These are phyloP conservation scores for Geotrichum reessii DNA, from an alignment of 1,139 yeast species.

Conservation along the genomic window DNA sequence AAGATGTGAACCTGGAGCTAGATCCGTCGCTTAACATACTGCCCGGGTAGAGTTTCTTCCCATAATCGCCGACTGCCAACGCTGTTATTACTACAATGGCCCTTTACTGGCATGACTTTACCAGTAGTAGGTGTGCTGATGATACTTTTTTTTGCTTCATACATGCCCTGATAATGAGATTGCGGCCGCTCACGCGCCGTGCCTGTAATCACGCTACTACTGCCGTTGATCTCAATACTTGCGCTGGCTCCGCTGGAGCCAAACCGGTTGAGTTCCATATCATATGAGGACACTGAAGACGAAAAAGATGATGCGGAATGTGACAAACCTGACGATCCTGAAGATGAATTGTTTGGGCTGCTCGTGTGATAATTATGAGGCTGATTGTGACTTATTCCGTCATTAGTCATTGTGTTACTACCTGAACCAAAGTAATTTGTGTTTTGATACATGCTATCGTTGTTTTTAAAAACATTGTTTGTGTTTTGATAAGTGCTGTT, in stretches of 20 bases:
- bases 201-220: not conserved
- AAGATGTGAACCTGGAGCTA: not conserved
- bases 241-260: constrained; percentile 11
- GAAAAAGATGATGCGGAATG: not conserved
- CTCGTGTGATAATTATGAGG: constrained; percentile 1
- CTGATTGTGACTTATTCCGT: not conserved
- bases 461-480: too few species aligned
- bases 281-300: not conserved
- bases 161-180: constrained; percentile 15
- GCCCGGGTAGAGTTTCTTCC: not conserved
- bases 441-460: constrained; percentile 11
- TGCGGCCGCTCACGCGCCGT: constrained; percentile 14
- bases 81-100: constrained; percentile 4
- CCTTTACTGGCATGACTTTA: constrained; percentile 23
- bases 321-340: constrained; percentile 19
- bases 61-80: not conserved
- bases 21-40: not conserved
- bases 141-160: constrained; percentile 11
- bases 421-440: constrained; percentile 3
- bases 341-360: constrained; percentile 23
- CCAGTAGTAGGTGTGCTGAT: constrained; percentile 1
- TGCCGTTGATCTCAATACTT: constrained; percentile 13
- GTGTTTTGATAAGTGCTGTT: constrained; percentile 19
- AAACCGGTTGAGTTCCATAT: not conserved
- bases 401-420: not conserved